Base-by-base conservation (phyloP, 202 grass and related monocot genomes). In the Setaria viridis region DNA sequence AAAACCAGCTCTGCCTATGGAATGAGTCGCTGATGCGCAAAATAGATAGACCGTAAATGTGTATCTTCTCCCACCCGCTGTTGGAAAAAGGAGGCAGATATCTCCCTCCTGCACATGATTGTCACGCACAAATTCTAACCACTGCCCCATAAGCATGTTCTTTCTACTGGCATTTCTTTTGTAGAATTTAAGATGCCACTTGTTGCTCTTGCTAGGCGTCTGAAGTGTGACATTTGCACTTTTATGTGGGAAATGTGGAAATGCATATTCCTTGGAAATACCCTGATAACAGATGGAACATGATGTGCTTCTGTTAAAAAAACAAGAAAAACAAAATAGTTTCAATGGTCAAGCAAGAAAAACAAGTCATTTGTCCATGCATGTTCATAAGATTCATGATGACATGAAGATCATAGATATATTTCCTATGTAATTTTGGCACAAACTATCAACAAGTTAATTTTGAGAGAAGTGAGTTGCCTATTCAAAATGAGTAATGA, bases 21-120 rank as follows among this genome's bases (percentile, higher is more conserved):
- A 60, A 82, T 14, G 7, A 72, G 25, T 45, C 11, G 30, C 81
- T 54, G 70, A 53, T 60, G 41, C 42, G 1, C 47, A 37, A 87
- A 82, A 29, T 47, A 89, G 58, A 77, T 88, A 79, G 50, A 88
- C 82, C 10, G n/a, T 82, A 50, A 88, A 68, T 15, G 77, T 85
- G 30, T 21, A 58, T 13, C 30, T 77, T 70, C 9, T 63, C 39
- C 46, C 42, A 62, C 20, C 59, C 51, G 70, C 80, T 70, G 29
- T 48, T 15, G 82, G 86, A 51, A 89, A 71, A 77, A 94, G 83
- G 30, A 84, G 19, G 42, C 75, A 90, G 53, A 86, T 42, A 84
- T 92, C 78, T 73, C 77, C 89, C 72, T 88, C 64, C 70, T 89
- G 58, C 78, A 94, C 51, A 60, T 41, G 62, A 80, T 92, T 94